These are phyloP conservation scores for Fusarium sp. DNA, from an alignment of 2,329 filamentous ascomycete species.

Conservation along the genomic window DNA sequence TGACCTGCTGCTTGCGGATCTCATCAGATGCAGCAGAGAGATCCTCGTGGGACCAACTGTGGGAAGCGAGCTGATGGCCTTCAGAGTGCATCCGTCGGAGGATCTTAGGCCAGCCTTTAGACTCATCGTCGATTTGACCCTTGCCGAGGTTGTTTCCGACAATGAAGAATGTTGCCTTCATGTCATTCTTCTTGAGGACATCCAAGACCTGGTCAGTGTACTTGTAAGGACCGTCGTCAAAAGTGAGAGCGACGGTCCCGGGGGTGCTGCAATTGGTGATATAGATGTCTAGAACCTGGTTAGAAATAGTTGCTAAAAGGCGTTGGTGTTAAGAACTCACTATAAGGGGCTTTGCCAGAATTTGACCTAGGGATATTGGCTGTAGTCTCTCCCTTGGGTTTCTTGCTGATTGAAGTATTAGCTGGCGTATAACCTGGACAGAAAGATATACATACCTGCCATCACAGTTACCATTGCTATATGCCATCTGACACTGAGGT, in stretches of 20 bases:
- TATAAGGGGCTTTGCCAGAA: slow-evolving; percentile 52
- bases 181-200: slow-evolving; percentile 48
- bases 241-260: slow-evolving; percentile 58
- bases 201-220: slow-evolving; percentile 59
- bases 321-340: slow-evolving; percentile 28
- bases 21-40: slow-evolving; percentile 52
- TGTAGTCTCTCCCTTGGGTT: slow-evolving; percentile 49
- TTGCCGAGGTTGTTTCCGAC: slow-evolving; percentile 57
- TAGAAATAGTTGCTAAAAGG: background rate
- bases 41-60: slow-evolving; percentile 61
- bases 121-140: slow-evolving; percentile 55
- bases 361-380: slow-evolving; percentile 46
- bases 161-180: slow-evolving; percentile 59
- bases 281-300: slow-evolving; percentile 41
- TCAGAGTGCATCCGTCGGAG: slow-evolving; percentile 56
- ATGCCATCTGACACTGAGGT: slow-evolving; percentile 54
- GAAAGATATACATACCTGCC: slow-evolving; percentile 49
- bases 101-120: slow-evolving; percentile 52
- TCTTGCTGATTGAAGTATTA: slow-evolving; percentile 41
- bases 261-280: slow-evolving; percentile 53
- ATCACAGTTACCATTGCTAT: slow-evolving; percentile 53
- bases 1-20: slow-evolving; percentile 55
- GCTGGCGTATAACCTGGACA: accelerated
- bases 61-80: slow-evolving; percentile 61
- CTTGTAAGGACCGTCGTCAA: slow-evolving; percentile 60